Evolutionary conservation across 2,329 filamentous ascomycete species (phyloP).

Genomic region (Cylindrodendrum hubeiense): DNA sequence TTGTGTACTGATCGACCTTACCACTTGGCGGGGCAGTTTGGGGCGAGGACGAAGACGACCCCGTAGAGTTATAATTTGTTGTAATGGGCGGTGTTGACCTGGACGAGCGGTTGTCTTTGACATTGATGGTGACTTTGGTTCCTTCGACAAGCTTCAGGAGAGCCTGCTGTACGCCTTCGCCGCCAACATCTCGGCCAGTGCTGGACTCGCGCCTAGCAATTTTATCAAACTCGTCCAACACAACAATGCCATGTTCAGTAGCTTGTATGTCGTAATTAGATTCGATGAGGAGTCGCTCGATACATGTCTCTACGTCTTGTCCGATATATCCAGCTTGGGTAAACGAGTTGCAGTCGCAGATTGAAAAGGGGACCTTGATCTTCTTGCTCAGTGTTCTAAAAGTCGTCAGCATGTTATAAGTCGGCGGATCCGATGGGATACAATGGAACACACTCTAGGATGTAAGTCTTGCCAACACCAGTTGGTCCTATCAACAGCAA

Average conservation of each 20-base stretch:
- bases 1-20: conserved; percentile 75
- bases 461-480: conserved; percentile 96
- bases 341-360: conserved; percentile 95
- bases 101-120: conserved; percentile 79
- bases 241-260: conserved; percentile 92
- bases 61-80: conserved; percentile 62
- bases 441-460: conserved; percentile 71
- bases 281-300: conserved; percentile 89
- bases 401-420: conserved; percentile 36
- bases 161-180: conserved; percentile 96
- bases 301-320: conserved; percentile 96
- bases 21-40: conserved; percentile 60
- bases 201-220: conserved; percentile 89
- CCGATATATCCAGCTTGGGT: conserved; percentile 98
- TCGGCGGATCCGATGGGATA: not conserved
- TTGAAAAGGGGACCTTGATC: conserved; percentile 94
- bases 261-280: conserved; percentile 88
- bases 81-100: conserved; percentile 65
- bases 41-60: conserved; percentile 58
- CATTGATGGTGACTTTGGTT: conserved; percentile 90
- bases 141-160: conserved; percentile 96
- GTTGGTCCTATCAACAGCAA: conserved; percentile 91
- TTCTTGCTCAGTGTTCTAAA: conserved; percentile 87
- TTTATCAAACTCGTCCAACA: conserved; percentile 97
- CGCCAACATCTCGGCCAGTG: conserved; percentile 93